phyloP scores from a whole-genome alignment of 2,329 filamentous ascomycete species.

The Aspergillus ochraceus region DNA sequence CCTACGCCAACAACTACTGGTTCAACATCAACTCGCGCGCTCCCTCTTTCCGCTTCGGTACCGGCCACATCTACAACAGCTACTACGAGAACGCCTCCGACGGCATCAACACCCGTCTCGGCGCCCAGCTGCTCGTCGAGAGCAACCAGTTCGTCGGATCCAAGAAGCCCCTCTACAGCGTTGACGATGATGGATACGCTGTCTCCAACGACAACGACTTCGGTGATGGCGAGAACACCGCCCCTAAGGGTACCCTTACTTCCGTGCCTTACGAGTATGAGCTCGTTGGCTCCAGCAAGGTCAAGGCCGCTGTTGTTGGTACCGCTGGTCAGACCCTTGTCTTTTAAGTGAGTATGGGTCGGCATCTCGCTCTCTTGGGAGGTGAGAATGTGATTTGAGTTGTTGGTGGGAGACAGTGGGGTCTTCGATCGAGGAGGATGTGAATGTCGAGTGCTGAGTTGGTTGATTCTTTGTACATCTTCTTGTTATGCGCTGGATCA shows the following conservation, averaged over 20 bases:
- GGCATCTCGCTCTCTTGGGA: background rate
- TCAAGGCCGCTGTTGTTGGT: slow-evolving; percentile 46
- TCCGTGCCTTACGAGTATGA: slow-evolving; percentile 56
- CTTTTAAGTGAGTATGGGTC: slow-evolving; percentile 21
- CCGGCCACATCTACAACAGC: slow-evolving; percentile 61
- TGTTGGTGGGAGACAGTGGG: background rate
- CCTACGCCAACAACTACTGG: slow-evolving; percentile 68
- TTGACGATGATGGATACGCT: slow-evolving; percentile 47
- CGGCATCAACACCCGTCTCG: slow-evolving; percentile 58
- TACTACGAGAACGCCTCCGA: slow-evolving; percentile 48
- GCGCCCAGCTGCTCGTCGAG: slow-evolving; percentile 61
- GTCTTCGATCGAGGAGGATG: background rate
- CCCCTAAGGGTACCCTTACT: slow-evolving; percentile 52
- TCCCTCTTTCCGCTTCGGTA: slow-evolving; percentile 67
- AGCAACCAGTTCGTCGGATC: slow-evolving; percentile 53
- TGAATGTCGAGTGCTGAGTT: too few species aligned
- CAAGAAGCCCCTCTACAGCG: slow-evolving; percentile 46
- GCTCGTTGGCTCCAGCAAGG: slow-evolving; percentile 51
- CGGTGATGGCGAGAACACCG: slow-evolving; percentile 50
- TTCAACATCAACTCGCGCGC: slow-evolving; percentile 63
- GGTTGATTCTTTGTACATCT: background rate
- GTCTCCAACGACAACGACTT: slow-evolving; percentile 49
- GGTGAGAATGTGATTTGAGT: background rate
- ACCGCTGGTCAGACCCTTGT: slow-evolving; percentile 36
- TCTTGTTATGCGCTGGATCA: background rate